Base-by-base conservation (phyloP, 345 rosid species). In the Citrus australasica region DNA sequence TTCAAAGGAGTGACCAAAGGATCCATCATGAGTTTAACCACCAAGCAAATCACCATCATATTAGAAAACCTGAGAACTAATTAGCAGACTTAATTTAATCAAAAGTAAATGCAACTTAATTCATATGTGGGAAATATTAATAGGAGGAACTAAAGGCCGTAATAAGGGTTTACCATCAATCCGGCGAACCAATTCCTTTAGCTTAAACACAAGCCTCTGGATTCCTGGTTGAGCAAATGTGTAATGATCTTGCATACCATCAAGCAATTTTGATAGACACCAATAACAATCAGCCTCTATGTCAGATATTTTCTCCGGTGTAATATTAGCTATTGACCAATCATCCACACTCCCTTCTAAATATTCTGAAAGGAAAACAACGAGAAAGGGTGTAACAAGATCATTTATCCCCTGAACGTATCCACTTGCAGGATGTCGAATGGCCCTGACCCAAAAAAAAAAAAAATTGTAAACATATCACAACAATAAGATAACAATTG, bases 221-320 rank as follows among this genome's bases (percentile, higher is more conserved):
- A 96, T 96, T 85, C 99, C 99, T 30, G 99, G 99, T 83, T 96
- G 98, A 85, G 99, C 97, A 90, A 96, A 96, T 60, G 99, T 96
- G 89, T 96, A 96, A 82, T 96, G 98, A 81, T 94, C 99, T 91
- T 96, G 99, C 98, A 96, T 96, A 78, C 98, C 99, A 83, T 96
- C 97, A 37, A 96, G 91, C 78, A 96, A 89, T 87, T 94, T 93
- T 73, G 99, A 91, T 77, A 96, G 90, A 88, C 99, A 94, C 97
- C 99, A 91, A 80, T 94, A 96, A 84, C 99, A 94, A 83, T 94
- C 99, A 21, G 98, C 98, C 87, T 96, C 99, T 48, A 96, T 76
- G 71, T 90, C 83, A 35, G 94, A 89, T 37, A 96, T 89, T 71
- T 88, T 88, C 65, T 89, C 91, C 4, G 86, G 81, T 82, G 97